Percentiles rank a stretch among this genome's conserved stretches.
Evolutionary conservation across 1,284 basidiomycete genomes (phyloP).

Genomic region (Naganishia sp.): DNA sequence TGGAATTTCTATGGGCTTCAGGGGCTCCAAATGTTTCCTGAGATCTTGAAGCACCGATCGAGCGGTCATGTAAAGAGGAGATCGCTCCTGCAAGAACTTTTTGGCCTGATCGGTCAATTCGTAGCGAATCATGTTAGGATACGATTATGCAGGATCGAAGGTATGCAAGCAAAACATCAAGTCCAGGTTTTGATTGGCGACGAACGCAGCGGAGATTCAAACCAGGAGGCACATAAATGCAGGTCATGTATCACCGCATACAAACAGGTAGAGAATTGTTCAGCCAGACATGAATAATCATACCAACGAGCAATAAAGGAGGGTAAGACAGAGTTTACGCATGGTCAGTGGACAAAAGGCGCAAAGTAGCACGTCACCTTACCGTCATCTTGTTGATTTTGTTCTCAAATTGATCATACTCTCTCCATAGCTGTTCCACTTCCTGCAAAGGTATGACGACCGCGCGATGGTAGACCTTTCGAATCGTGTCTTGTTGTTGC

Average conservation of each 20-base stretch:
- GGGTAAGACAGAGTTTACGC: neutral
- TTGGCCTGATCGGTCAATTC: slow-evolving; percentile 64
- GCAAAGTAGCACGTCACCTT: slow-evolving; percentile 34
- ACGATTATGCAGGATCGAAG: neutral
- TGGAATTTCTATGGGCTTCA: slow-evolving; percentile 68
- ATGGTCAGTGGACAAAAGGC: neutral
- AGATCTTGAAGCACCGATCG: slow-evolving; percentile 83
- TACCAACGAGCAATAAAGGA: neutral
- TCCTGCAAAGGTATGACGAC: slow-evolving; percentile 92
- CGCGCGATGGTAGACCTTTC: slow-evolving; percentile 89
- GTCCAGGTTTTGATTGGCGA: neutral
- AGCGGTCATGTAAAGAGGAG: slow-evolving; percentile 88
- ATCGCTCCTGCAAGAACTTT: slow-evolving; percentile 85
- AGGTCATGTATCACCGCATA: slow-evolving; percentile 23
- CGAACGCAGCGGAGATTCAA: too few species aligned
- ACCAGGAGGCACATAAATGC: slow-evolving; percentile 19
- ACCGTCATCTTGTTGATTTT: slow-evolving; percentile 85
- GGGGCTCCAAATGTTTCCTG: slow-evolving; percentile 63
- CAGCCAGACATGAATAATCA: slow-evolving; percentile 11
- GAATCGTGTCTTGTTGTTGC: slow-evolving; percentile 89
- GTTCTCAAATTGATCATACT: slow-evolving; percentile 91
- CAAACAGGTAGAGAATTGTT: slow-evolving; percentile 20
- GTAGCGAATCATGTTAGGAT: neutral
- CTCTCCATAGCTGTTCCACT: slow-evolving; percentile 90
- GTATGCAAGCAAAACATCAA: neutral